These are phyloP conservation scores for Cercospora sesami DNA, from an alignment of 2,329 filamentous ascomycete genomes.

Conservation along the genomic window DNA sequence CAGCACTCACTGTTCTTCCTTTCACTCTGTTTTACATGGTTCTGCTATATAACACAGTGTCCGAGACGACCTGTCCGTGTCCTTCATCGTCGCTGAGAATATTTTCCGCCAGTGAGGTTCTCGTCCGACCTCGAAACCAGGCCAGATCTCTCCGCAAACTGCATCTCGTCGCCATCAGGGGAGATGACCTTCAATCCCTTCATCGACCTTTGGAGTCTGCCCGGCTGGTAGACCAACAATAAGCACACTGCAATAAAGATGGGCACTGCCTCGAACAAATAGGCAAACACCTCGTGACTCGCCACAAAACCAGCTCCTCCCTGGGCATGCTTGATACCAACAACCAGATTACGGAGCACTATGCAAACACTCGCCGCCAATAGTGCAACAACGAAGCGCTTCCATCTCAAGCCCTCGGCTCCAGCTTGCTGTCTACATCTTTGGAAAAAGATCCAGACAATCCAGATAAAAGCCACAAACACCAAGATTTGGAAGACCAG, in stretches of 20 bases:
- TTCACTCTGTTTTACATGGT: background rate
- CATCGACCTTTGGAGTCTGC: conserved; percentile 13
- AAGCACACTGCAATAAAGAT: conserved; percentile 40
- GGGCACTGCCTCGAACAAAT: conserved; percentile 47
- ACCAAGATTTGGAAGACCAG: conserved; percentile 59
- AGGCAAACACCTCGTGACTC: conserved; percentile 46
- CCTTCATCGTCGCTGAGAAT: background rate
- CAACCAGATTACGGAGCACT: conserved; percentile 50
- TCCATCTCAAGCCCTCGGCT: conserved; percentile 38
- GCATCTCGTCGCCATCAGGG: background rate
- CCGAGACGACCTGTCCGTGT: background rate
- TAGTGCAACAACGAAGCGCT: conserved; percentile 40
- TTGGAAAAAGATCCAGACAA: conserved; percentile 52
- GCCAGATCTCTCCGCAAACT: background rate
- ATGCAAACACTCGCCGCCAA: conserved; percentile 47
- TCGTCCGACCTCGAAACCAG: background rate
- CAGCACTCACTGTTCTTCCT: background rate
- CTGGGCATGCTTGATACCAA: conserved; percentile 52
- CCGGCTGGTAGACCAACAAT: conserved; percentile 22
- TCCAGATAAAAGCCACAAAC: conserved; percentile 58
- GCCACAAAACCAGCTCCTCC: conserved; percentile 46
- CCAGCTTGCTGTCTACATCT: conserved; percentile 31
- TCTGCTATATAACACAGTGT: background rate
- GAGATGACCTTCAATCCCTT: background rate
- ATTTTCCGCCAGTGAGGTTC: background rate